Evolutionary conservation across 495 filamentous ascomycete genomes (phyloP), one percentile per base, ranked within the genome.

Genomic region (Hyphodiscus hymeniophilus): DNA sequence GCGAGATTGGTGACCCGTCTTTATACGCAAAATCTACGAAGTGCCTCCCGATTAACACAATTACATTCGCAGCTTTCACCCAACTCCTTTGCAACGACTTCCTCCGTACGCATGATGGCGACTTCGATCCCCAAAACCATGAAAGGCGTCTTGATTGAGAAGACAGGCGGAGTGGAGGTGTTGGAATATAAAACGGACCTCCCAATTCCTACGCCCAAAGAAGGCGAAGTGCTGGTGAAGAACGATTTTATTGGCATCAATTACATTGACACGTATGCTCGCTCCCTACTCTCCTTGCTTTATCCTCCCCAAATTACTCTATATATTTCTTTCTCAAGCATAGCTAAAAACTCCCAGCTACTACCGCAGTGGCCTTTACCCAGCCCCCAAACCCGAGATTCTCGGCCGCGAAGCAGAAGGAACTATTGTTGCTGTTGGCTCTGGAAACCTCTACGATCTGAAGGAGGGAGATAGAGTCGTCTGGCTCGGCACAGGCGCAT

Each of bases 341-440:
- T 34, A 34, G 31, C 31, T 34, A 34, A 34, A 2, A 34, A 11
- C 31, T n/a, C n/a, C n/a, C 54, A 85, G 84, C 35, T 95, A 97
- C 66, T 94, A 90, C 80, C 88, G 91, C 55, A 82, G 78, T 8
- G 92, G 92, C 17, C 79, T 95, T 32, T 98, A 96, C 69, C 71
- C 76, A 0, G 66, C 80, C 3, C 71, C 85, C 16, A 82, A 82
- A 58, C 92, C 91, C 13, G 78, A 86, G 50, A 77, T 87, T 46
- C 81, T 91, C 15, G 92, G 92, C 55, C 84, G 82, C 42, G 92
- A 98, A 76, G 87, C 75, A 40, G 77, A 80, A 44, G 85, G 86
- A 12, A 67, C 55, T 5, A 55, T 77, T 20, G 61, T 73, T 35
- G 59, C 70, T 22, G 49, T 57, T 0, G 59, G 57, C 24, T 54